Evolutionary conservation across 345 rosid species (phyloP), one percentile per base, ranked within the genome.

Genomic region (Eucalyptus globulus): DNA sequence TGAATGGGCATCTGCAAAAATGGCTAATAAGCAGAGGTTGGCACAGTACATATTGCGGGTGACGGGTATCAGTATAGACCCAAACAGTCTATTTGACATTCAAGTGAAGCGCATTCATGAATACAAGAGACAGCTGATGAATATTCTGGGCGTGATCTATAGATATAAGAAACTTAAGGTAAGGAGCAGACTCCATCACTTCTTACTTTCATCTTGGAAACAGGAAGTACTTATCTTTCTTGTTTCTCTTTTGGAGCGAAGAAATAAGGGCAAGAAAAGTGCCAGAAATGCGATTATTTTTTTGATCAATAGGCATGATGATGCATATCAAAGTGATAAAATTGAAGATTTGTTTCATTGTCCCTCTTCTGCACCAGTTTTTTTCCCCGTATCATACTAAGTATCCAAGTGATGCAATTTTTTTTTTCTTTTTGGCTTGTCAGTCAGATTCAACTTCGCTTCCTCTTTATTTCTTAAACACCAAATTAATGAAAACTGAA

Each of bases 61-160:
- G 88, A 97, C 97, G 27, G 98, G 99, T 90, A 97, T 89, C 89
- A 95, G 90, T 90, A 94, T 97, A 88, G 98, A 97, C 90, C 93
- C 98, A 86, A 94, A 92, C 90, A 97, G 96, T 91, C 93, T 97
- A 69, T 97, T 97, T 92, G 99, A 97, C 93, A 97, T 97, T 90
- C 99, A 97, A 94, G 97, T 97, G 89, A 97, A 97, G 94, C 98
- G 99, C 90, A 97, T 97, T 91, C 99, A 97, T 91, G 99, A 97
- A 88, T 97, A 97, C 93, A 97, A 97, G 95, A 95, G 99, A 92
- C 99, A 97, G 89, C 93, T 97, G 87, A 90, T 97, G 94, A 97
- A 97, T 92, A 97, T 97, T 91, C 93, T 97, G 93, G 98, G 98
- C 87, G 95, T 94, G 22, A 93, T 97, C 88, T 95, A 95, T 93